Evolutionary conservation across 164 flowering plant genomes (phyloP).

Genomic region (Brasenia schreberi): DNA sequence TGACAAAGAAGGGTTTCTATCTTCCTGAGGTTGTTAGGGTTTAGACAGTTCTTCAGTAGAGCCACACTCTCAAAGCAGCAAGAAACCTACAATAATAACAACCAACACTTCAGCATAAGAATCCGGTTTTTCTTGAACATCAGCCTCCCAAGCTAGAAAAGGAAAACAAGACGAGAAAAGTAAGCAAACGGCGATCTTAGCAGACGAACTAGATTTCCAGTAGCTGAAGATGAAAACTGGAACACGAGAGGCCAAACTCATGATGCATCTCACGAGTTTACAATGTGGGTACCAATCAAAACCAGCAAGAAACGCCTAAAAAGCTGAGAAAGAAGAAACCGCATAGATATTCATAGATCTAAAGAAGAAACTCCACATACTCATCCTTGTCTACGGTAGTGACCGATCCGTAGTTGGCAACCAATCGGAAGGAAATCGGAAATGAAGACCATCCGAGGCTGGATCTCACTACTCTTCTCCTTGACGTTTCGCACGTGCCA

Average conservation of each 20-base stretch:
- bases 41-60: neutral
- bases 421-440: neutral
- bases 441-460: neutral
- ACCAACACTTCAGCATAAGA: neutral
- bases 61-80: neutral
- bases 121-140: neutral
- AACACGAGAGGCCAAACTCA: neutral
- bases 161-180: neutral
- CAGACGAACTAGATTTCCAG: neutral
- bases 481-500: neutral
- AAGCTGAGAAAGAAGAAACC: neutral
- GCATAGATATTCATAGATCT: neutral
- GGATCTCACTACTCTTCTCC: neutral
- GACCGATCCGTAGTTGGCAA: neutral
- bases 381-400: neutral
- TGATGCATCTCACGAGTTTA: neutral
- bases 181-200: neutral
- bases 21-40: neutral
- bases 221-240: neutral
- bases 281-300: neutral
- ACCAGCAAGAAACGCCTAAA: neutral
- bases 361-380: neutral
- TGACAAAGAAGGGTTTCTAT: too few species aligned
- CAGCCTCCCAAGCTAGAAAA: neutral
- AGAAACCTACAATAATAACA: neutral